Evolutionary conservation across 495 filamentous ascomycete genomes (phyloP).

Genomic region (Niebla homalea): DNA sequence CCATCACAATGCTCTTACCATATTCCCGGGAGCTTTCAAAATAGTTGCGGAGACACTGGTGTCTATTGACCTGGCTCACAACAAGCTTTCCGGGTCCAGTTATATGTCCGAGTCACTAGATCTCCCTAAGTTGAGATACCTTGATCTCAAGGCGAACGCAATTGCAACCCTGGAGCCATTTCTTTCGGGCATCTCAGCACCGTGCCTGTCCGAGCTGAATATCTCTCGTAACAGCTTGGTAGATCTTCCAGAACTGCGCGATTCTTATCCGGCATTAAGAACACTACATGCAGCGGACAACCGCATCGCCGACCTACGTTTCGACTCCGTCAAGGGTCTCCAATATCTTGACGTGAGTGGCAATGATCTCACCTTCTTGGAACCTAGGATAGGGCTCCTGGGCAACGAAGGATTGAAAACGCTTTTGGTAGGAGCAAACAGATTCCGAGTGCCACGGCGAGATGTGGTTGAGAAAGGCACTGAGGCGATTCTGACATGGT

Average conservation of each 20-base stretch:
- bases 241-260: constrained; percentile 43
- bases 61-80: constrained; percentile 65
- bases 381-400: constrained; percentile 64
- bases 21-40: constrained; percentile 53
- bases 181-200: constrained; percentile 49
- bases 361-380: constrained; percentile 67
- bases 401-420: constrained; percentile 41
- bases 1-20: constrained; percentile 59
- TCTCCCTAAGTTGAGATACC: constrained; percentile 58
- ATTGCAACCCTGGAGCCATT: constrained; percentile 54
- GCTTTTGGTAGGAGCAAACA: constrained; percentile 63
- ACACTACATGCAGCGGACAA: constrained; percentile 67
- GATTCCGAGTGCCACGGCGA: constrained; percentile 75
- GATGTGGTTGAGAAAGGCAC: constrained; percentile 79
- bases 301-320: constrained; percentile 52
- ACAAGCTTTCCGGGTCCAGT: constrained; percentile 48
- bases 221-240: constrained; percentile 66
- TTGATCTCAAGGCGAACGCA: constrained; percentile 58
- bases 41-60: constrained; percentile 57
- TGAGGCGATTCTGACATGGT: constrained; percentile 70
- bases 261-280: constrained; percentile 49
- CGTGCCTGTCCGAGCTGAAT: constrained; percentile 60
- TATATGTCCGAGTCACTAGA: constrained; percentile 48
- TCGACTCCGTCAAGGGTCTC: constrained; percentile 62
- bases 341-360: constrained; percentile 63